These are phyloP conservation scores for Diaporthe citrichinensis DNA, from an alignment of 2,329 filamentous ascomycete genomes.

Conservation along the genomic window DNA sequence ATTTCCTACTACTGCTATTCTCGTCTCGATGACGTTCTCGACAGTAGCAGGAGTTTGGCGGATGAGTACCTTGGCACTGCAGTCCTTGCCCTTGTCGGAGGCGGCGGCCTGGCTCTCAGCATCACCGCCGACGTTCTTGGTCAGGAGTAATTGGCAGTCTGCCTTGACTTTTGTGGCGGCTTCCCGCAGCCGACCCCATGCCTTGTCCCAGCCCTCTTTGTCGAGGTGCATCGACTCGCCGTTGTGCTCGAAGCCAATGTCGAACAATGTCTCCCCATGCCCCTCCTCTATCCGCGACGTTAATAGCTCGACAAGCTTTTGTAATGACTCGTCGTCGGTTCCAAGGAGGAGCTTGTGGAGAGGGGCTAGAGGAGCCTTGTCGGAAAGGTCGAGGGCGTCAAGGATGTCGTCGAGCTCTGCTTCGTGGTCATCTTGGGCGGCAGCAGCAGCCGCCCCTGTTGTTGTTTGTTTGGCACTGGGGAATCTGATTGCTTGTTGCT, in stretches of 20 bases:
- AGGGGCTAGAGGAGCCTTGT: constrained; percentile 76
- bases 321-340: constrained; percentile 70
- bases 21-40: constrained; percentile 93
- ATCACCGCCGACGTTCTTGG: constrained; percentile 88
- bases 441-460: constrained; percentile 49
- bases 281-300: constrained; percentile 82
- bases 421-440: constrained; percentile 66
- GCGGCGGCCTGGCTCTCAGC: constrained; percentile 75
- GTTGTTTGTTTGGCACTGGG: constrained; percentile 51
- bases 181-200: constrained; percentile 74
- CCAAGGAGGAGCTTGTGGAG: constrained; percentile 84
- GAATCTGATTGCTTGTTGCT: constrained; percentile 85
- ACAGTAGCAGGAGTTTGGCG: constrained; percentile 79
- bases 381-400: constrained; percentile 85
- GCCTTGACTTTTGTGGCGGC: constrained; percentile 77
- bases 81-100: constrained; percentile 77
- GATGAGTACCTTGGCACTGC: constrained; percentile 89
- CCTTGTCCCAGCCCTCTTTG: constrained; percentile 80
- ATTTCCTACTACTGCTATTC: constrained; percentile 97
- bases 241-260: constrained; percentile 91
- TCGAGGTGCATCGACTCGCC: constrained; percentile 87
- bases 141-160: constrained; percentile 86
- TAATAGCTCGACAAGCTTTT: constrained; percentile 76
- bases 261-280: constrained; percentile 90
- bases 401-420: constrained; percentile 93